These are phyloP conservation scores for Sporothrix variecibatus DNA, from an alignment of 2,329 filamentous ascomycete genomes.

Conservation along the genomic window DNA sequence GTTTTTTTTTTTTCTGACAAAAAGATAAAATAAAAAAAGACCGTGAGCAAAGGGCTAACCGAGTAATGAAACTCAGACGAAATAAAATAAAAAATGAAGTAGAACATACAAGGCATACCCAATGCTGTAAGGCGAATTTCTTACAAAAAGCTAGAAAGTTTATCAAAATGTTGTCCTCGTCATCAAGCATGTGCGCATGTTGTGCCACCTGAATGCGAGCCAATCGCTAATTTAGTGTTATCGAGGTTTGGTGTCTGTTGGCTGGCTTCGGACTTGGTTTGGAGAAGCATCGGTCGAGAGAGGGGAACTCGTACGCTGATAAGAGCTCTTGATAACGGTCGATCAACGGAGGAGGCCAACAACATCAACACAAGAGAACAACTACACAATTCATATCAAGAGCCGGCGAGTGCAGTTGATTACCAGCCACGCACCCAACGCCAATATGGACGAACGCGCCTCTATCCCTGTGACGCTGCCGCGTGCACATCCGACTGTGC, in stretches of 20 bases:
- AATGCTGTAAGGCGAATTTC: not conserved
- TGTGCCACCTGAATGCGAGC: not conserved
- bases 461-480: slow-evolving; percentile 49
- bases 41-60: no score
- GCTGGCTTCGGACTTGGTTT: not conserved
- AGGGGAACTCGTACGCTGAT: not conserved
- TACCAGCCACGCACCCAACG: not conserved
- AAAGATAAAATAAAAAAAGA: no score
- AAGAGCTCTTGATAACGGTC: not conserved
- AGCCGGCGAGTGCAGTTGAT: not conserved
- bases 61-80: no score
- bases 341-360: not conserved
- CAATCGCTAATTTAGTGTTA: slow-evolving; percentile 12
- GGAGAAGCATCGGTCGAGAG: not conserved
- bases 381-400: not conserved
- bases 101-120: not conserved
- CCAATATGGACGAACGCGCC: slow-evolving; percentile 43
- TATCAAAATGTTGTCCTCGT: not conserved
- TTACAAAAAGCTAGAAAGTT: no score
- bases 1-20: not conserved
- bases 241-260: not conserved
- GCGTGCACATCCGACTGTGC: slow-evolving; percentile 52
- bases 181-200: not conserved
- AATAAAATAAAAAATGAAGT: not conserved
- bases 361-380: not conserved